Evolutionary conservation across 1,139 yeast genomes (phyloP).

Genomic region (Yamadazyma aaseri): DNA sequence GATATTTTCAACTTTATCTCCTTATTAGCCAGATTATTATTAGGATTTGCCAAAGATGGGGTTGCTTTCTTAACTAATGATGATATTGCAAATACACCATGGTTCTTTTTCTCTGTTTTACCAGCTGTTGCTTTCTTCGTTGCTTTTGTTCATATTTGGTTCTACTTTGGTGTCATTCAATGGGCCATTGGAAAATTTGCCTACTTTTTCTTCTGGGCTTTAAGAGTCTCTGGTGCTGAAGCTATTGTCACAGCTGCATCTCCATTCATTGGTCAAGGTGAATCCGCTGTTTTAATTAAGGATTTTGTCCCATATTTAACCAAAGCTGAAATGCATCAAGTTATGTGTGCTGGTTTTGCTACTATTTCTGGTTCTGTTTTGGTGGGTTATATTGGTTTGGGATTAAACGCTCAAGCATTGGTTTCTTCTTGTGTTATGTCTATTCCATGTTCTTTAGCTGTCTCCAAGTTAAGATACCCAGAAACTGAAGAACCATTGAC

Average conservation of each 20-base stretch:
- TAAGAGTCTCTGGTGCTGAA: conserved; percentile 65
- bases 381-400: conserved; percentile 64
- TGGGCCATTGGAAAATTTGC: conserved; percentile 65
- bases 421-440: conserved; percentile 72
- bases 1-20: conserved; percentile 66
- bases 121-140: conserved; percentile 67
- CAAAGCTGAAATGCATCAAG: conserved; percentile 62
- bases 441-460: conserved; percentile 65
- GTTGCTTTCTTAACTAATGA: conserved; percentile 56
- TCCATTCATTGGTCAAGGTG: conserved; percentile 71
- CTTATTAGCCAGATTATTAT: conserved; percentile 55
- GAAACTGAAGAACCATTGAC: conserved; percentile 60
- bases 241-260: conserved; percentile 70
- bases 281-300: conserved; percentile 61
- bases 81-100: conserved; percentile 37
- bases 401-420: conserved; percentile 63
- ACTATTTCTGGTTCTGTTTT: conserved; percentile 68
- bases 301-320: conserved; percentile 63
- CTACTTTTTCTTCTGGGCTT: conserved; percentile 59
- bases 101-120: conserved; percentile 59
- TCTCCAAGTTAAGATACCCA: conserved; percentile 61
- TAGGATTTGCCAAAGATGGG: conserved; percentile 63
- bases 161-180: conserved; percentile 60
- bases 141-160: conserved; percentile 61
- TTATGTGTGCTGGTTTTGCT: conserved; percentile 66